A percentile compares a stretch with the other conserved stretches of the same genome.
phyloP scores from a whole-genome alignment of 1,284 basidiomycete species.

The Anthracocystis panici-leucophaei region DNA sequence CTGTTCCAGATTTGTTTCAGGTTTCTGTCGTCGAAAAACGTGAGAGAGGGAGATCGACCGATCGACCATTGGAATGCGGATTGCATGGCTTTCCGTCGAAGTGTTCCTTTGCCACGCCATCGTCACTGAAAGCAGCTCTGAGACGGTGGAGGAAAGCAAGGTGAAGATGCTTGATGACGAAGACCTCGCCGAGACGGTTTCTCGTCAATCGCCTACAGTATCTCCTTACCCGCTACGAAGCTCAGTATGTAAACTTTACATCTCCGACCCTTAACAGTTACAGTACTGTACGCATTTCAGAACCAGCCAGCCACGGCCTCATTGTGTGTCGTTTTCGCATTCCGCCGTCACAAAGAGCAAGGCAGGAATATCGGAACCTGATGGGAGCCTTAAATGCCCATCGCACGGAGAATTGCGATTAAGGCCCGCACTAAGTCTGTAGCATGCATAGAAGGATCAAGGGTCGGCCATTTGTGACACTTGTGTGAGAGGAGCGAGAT shows the following conservation, averaged over 20 bases:
- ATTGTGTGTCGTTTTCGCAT: too few species aligned
- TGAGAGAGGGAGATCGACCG: constrained; percentile 18
- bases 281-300: too few species aligned
- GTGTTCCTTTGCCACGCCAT: constrained; percentile 7
- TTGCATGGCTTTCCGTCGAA: constrained; percentile 9
- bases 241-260: too few species aligned
- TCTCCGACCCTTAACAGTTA: too few species aligned
- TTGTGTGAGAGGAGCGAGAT: not conserved
- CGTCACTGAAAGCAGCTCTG: not conserved
- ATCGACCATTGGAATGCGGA: constrained; percentile 24
- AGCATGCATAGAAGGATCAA: too few species aligned
- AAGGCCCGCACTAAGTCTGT: too few species aligned
- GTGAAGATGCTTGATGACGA: constrained; percentile 8
- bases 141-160: too few species aligned
- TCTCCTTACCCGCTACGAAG: too few species aligned
- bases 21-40: too few species aligned
- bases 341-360: not conserved
- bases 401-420: not conserved
- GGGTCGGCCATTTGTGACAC: too few species aligned
- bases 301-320: too few species aligned
- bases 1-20: too few species aligned
- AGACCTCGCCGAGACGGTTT: constrained; percentile 5
- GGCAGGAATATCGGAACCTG: not conserved
- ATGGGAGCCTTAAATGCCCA: not conserved
- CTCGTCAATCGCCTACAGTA: not conserved